phyloP scores from a whole-genome alignment of 805 yeast species.

The Candida hungchunana region DNA sequence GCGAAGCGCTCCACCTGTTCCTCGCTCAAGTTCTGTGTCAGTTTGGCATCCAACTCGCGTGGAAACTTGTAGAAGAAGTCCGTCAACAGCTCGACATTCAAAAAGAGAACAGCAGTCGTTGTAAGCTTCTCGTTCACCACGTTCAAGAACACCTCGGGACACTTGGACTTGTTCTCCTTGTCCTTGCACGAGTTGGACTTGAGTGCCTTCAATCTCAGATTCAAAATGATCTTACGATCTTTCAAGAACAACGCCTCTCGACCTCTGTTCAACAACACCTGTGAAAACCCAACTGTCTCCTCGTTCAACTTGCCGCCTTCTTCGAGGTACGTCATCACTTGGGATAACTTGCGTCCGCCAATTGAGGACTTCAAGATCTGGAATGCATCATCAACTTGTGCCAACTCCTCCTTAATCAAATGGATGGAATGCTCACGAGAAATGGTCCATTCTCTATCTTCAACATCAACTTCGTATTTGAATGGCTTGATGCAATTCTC shows the following conservation, averaged over 20 bases:
- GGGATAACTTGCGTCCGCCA: slow-evolving; percentile 80
- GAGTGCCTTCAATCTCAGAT: slow-evolving; percentile 72
- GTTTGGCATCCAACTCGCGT: slow-evolving; percentile 77
- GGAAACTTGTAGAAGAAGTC: slow-evolving; percentile 97
- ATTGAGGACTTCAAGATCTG: slow-evolving; percentile 57
- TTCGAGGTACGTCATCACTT: slow-evolving; percentile 70
- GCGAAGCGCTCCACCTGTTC: slow-evolving; percentile 89
- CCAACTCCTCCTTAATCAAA: slow-evolving; percentile 76
- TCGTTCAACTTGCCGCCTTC: slow-evolving; percentile 37
- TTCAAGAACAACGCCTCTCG: slow-evolving; percentile 75
- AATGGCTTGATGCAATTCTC: slow-evolving; percentile 98
- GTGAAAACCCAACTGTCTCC: slow-evolving; percentile 83
- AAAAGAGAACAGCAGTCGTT: slow-evolving; percentile 85
- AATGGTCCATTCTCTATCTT: slow-evolving; percentile 87
- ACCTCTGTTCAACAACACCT: slow-evolving; percentile 71
- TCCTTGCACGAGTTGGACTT: slow-evolving; percentile 71
- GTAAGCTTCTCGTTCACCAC: slow-evolving; percentile 90
- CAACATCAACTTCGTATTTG: slow-evolving; percentile 94
- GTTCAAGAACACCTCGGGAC: slow-evolving; percentile 93
- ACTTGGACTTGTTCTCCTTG: slow-evolving; percentile 78
- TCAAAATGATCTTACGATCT: slow-evolving; percentile 65
- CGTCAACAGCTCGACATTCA: slow-evolving; percentile 89
- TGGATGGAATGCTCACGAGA: slow-evolving; percentile 75
- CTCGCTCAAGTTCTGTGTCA: slow-evolving; percentile 56
- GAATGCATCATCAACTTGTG: slow-evolving; percentile 70